Conservation (phyloP, 371 early-diverging fungal species). For the Capillidium rhysosporum region DNA sequence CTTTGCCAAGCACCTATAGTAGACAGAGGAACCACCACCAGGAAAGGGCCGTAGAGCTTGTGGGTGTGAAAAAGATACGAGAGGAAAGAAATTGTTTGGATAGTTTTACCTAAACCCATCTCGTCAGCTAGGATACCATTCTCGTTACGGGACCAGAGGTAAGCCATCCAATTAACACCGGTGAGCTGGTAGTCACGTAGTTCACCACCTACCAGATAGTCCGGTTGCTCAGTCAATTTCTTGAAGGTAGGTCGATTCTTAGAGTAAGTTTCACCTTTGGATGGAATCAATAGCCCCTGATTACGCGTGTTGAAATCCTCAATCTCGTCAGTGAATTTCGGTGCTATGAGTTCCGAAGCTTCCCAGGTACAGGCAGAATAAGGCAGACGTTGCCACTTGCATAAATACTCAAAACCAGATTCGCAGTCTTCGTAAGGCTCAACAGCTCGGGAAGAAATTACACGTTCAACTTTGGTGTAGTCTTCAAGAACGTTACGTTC, state of each 20-base stretch:
- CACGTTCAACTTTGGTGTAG: conserved; percentile 71
- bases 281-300: conserved; percentile 43
- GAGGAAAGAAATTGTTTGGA: conserved; percentile 96
- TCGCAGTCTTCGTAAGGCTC: conserved; percentile 9
- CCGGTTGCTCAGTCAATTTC: conserved; percentile 54
- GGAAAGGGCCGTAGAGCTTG: conserved; percentile 77
- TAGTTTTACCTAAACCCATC: conserved; percentile 97
- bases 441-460: conserved; percentile 44
- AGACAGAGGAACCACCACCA: conserved; percentile 91
- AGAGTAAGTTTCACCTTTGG: conserved; percentile 30
- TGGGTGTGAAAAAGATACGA: conserved; percentile 71
- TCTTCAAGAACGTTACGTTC: conserved; percentile 62
- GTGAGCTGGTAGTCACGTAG: conserved; percentile 94
- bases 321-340: conserved; percentile 49
- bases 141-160: conserved; percentile 85
- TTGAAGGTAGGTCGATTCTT: conserved; percentile 53
- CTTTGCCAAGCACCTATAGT: conserved; percentile 86
- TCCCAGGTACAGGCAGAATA: conserved; percentile 91
- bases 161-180: conserved; percentile 98
- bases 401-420: conserved; percentile 47
- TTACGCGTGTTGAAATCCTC: conserved; percentile 70
- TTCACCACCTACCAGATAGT: conserved; percentile 67
- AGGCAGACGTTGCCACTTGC: conserved; percentile 78
- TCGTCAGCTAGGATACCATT: conserved; percentile 90
- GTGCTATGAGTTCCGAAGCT: conserved; percentile 28